Conservation (phyloP, 2,329 filamentous ascomycete genomes). For the Diplocarpon rosae region DNA sequence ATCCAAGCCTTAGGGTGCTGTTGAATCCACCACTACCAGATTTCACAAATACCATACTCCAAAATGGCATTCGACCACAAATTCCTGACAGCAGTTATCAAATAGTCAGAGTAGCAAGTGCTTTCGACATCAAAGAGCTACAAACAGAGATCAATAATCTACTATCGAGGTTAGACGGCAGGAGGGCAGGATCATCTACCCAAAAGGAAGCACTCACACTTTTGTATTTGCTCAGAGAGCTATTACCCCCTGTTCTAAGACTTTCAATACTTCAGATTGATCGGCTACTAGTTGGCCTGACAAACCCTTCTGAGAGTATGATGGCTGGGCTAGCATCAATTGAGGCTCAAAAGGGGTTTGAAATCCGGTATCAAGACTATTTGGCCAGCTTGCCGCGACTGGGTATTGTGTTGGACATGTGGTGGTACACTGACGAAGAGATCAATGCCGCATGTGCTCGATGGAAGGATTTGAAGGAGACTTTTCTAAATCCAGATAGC, state of each 20-base stretch:
- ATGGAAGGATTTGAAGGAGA: slow-evolving; percentile 5
- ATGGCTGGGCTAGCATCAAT: background rate
- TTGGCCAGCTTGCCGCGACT: background rate
- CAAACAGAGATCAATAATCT: slow-evolving; percentile 14
- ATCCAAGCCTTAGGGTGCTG: background rate
- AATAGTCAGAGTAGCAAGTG: slow-evolving; percentile 1
- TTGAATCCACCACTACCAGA: background rate
- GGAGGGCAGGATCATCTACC: background rate
- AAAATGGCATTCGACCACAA: background rate
- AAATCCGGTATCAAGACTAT: background rate
- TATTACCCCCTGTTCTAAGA: background rate
- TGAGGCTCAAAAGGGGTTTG: background rate
- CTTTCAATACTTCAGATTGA: background rate
- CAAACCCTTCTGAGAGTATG: background rate
- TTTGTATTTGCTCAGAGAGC: slow-evolving; percentile 4
- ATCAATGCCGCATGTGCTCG: slow-evolving; percentile 7
- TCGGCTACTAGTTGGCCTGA: background rate
- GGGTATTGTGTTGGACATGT: slow-evolving; percentile 5
- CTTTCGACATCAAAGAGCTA: slow-evolving; percentile 4
- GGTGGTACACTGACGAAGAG: slow-evolving; percentile 1
- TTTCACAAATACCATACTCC: background rate
- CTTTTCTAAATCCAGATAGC: background rate
- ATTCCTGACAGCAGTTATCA: background rate
- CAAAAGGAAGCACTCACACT: slow-evolving; percentile 1
- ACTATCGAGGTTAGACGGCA: background rate